A percentile compares a stretch with the other conserved stretches of the same genome.
Conservation (phyloP, 441 rosid genomes). For the Melastoma candidum region DNA sequence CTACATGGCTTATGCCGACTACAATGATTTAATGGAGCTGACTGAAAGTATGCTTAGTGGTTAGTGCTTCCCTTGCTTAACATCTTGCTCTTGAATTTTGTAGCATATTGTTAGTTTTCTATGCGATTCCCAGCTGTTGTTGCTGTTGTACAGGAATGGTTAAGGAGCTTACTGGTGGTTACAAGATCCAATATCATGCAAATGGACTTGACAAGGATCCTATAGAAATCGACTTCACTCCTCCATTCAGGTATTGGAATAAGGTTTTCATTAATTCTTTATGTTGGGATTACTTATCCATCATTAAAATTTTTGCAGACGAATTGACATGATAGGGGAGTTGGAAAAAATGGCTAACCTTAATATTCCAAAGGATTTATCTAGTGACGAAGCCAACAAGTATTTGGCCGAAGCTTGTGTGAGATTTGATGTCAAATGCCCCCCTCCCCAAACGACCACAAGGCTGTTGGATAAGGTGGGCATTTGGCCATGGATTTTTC, state of each 20-base stretch:
- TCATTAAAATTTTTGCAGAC: slow-evolving; percentile 27
- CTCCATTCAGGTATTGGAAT: slow-evolving; percentile 62
- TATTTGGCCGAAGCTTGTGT: slow-evolving; percentile 54
- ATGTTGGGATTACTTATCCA: no score
- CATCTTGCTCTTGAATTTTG: background rate
- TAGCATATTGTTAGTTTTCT: background rate
- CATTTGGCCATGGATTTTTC: background rate
- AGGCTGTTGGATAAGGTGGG: slow-evolving; percentile 71
- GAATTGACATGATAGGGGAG: slow-evolving; percentile 73
- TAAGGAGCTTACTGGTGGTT: slow-evolving; percentile 72
- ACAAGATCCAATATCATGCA: slow-evolving; percentile 67
- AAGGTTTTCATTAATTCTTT: no score
- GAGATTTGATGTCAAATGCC: slow-evolving; percentile 65
- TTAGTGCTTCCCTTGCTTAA: slow-evolving; percentile 15
- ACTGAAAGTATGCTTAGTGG: slow-evolving; percentile 82
- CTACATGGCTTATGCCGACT: slow-evolving; percentile 90
- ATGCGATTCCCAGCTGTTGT: background rate
- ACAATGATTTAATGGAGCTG: slow-evolving; percentile 72
- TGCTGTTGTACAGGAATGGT: slow-evolving; percentile 51
- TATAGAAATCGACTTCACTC: slow-evolving; percentile 81
- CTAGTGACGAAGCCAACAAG: slow-evolving; percentile 59
- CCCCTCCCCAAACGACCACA: slow-evolving; percentile 77
- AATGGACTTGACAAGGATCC: slow-evolving; percentile 71
- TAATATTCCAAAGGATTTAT: slow-evolving; percentile 59
- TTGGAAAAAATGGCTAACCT: slow-evolving; percentile 71